A percentile compares a stretch with the other conserved stretches of the same genome.
These are phyloP conservation scores for Fusarium tricinctum DNA, from an alignment of 2,329 filamentous ascomycete genomes.

Conservation along the genomic window DNA sequence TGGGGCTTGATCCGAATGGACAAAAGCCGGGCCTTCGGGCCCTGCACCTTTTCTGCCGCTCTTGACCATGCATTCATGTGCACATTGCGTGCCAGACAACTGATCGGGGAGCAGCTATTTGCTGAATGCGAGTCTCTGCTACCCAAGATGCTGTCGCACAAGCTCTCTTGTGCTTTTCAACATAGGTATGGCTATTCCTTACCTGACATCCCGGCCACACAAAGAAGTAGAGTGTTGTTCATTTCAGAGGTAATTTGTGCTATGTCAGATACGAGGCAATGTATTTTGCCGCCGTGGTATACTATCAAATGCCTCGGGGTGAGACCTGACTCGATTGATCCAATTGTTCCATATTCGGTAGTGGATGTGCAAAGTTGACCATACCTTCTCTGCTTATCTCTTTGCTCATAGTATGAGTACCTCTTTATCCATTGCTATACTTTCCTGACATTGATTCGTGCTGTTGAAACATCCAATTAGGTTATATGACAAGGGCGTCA, in stretches of 20 bases:
- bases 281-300: conserved; percentile 8
- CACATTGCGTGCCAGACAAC: conserved; percentile 35
- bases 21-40: conserved; percentile 11
- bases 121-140: conserved; percentile 4
- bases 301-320: conserved; percentile 7
- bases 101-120: conserved; percentile 28
- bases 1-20: conserved; percentile 36
- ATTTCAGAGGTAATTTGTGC: conserved; percentile 8
- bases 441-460: conserved; percentile 12
- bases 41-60: conserved; percentile 23
- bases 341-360: conserved; percentile 40
- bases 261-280: conserved; percentile 8
- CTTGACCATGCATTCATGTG: conserved; percentile 17
- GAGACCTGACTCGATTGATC: conserved; percentile 40
- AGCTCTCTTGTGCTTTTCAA: conserved; percentile 17
- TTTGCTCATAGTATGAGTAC: conserved; percentile 12
- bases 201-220: conserved; percentile 25
- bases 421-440: conserved; percentile 26
- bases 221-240: conserved; percentile 16
- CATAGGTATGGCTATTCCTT: conserved; percentile 15
- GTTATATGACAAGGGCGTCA: not conserved
- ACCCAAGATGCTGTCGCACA: conserved; percentile 13
- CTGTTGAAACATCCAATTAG: conserved; percentile 2
- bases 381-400: conserved; percentile 17
- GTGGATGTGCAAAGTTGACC: conserved; percentile 31